These are phyloP conservation scores for Heterobasidion irregulare DNA, from an alignment of 1,284 basidiomycete species.

Conservation along the genomic window DNA sequence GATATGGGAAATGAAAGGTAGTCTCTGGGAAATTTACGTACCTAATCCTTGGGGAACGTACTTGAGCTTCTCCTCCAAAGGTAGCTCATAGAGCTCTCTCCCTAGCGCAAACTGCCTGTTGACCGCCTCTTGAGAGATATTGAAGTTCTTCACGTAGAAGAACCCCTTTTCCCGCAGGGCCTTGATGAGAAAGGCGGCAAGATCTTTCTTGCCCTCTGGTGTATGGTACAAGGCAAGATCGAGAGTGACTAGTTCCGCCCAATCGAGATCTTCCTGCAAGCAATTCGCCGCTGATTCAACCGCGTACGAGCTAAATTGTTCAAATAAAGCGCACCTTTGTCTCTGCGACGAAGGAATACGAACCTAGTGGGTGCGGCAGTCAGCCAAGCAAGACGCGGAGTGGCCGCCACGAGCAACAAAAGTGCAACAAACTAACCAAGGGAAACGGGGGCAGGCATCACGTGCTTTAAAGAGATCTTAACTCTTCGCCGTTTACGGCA, in stretches of 20 bases:
- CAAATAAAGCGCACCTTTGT: not conserved
- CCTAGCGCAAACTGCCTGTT: conserved; percentile 28
- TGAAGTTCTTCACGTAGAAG: conserved; percentile 33
- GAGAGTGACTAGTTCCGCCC: conserved; percentile 39
- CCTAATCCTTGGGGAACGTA: conserved; percentile 34
- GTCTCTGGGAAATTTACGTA: conserved; percentile 10
- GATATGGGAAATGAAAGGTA: not conserved
- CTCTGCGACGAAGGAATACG: not conserved
- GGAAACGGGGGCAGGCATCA: not conserved
- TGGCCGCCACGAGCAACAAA: not conserved
- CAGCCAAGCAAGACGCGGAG: not conserved
- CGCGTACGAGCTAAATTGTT: not conserved
- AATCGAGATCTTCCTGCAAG: not conserved
- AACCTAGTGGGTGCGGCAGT: not conserved
- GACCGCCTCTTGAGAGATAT: conserved; percentile 27
- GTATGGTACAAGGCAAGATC: conserved; percentile 35
- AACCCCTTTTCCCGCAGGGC: conserved; percentile 36
- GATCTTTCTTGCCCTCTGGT: conserved; percentile 36
- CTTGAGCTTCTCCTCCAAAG: conserved; percentile 43
- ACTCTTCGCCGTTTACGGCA: not conserved
- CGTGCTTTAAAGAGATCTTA: not conserved
- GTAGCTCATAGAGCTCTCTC: conserved; percentile 34
- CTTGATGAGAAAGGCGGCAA: conserved; percentile 28
- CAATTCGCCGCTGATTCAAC: not conserved
- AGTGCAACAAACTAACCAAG: not conserved